Evolutionary conservation across 352 stramenopile genomes (phyloP), one percentile per base, ranked within the genome.

Genomic region (Pythium dissotocum): DNA sequence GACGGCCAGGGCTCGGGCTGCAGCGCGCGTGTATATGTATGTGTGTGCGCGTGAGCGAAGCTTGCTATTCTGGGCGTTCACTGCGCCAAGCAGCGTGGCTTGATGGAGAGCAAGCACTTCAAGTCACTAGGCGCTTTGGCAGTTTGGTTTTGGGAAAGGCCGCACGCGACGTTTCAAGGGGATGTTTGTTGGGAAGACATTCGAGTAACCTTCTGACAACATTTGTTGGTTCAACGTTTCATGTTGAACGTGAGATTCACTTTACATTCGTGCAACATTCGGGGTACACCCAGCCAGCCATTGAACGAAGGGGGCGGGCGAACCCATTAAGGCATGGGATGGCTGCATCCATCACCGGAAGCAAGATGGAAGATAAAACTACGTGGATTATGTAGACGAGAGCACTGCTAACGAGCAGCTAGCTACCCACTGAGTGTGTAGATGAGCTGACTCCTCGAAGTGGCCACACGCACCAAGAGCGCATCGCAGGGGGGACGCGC

Each of bases 381-480:
- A 66, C 60, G 60, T 66, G 60, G 32, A 66, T 66, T 66, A 52
- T 46, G 32, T 10, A 60, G 54, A 32, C 46, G 46, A 53, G 54
- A 46, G 16, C 32, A 33, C n/a, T 54, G 0, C 26, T 21, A 42
- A 9, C 21, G 32, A 30, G 21, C 2, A 56, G 24, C 49, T 26
- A 49, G 2, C 26, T 30, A 21, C 32, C n/a, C 63, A 62, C 57
- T 63, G 73, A 18, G 44, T 35, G 32, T 28, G 10, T 32, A 49
- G n/a, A 26, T 6, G 2, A 10, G n/a, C 46, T 53, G 18, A 8
- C 16, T 51, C 46, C 30, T 16, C 14, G 46, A 30, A 53, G 46
- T 30, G 46, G 21, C 46, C n/a, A 53, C 46, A 53, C 21, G 46
- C 46, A 53, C 46, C 46, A 53, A 53, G 46, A 53, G 46, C 46